Percentiles rank a stretch among this genome's conserved stretches.
These are phyloP conservation scores for Peronospora tabacina DNA, from an alignment of 352 stramenopile species.

Conservation along the genomic window DNA sequence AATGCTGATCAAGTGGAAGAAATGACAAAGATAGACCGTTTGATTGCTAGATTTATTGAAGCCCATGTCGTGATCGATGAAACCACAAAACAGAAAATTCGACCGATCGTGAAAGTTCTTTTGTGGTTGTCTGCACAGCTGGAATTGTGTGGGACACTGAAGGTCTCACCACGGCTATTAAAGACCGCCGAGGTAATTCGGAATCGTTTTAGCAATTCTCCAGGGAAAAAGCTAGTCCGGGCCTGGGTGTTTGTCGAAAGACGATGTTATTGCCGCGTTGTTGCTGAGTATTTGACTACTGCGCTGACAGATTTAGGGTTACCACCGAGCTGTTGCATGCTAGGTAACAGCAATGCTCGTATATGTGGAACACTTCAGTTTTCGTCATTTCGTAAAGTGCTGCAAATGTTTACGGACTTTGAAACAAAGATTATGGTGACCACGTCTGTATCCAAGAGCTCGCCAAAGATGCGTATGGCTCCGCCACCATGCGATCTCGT, in stretches of 20 bases:
- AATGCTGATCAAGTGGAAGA: not conserved
- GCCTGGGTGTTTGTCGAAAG: slow-evolving; percentile 71
- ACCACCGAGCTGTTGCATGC: slow-evolving; percentile 66
- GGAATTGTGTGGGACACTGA: slow-evolving; percentile 25
- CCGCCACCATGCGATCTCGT: slow-evolving; percentile 58
- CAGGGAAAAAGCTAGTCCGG: slow-evolving; percentile 16
- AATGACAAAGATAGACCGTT: slow-evolving; percentile 16
- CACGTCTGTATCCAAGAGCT: slow-evolving; percentile 58
- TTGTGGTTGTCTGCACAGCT: slow-evolving; percentile 34
- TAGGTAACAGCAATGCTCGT: slow-evolving; percentile 58
- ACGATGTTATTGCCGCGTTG: slow-evolving; percentile 56
- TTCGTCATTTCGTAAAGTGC: slow-evolving; percentile 63
- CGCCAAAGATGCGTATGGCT: slow-evolving; percentile 35
- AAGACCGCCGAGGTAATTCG: slow-evolving; percentile 48
- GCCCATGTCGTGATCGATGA: slow-evolving; percentile 34
- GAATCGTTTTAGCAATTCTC: slow-evolving; percentile 37
- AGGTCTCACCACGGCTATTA: slow-evolving; percentile 47
- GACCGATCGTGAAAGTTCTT: slow-evolving; percentile 51
- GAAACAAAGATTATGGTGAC: slow-evolving; percentile 69
- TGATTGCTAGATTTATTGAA: slow-evolving; percentile 28
- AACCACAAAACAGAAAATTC: slow-evolving; percentile 28
- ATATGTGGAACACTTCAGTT: slow-evolving; percentile 50
- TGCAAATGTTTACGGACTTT: slow-evolving; percentile 46
- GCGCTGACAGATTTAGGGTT: slow-evolving; percentile 33
- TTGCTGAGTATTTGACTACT: slow-evolving; percentile 69